phyloP scores from a whole-genome alignment of 768 basidiomycete species.

The Cystofilobasidium capitatum region DNA sequence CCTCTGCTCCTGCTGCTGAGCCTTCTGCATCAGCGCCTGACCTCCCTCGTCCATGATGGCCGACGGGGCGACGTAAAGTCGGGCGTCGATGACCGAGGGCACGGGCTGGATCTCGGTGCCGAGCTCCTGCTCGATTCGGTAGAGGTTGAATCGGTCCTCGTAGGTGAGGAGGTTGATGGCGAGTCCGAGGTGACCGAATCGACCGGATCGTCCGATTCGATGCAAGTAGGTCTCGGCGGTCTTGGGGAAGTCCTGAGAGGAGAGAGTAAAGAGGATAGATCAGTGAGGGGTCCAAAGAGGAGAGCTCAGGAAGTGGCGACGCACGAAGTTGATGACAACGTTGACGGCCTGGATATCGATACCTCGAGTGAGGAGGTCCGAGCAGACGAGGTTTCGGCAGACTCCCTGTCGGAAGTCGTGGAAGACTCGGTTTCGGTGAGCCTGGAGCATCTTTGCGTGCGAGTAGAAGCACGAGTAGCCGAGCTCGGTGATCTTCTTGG shows the following conservation, averaged over 20 bases:
- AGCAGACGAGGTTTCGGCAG: conserved; percentile 95
- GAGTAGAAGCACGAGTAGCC: conserved; percentile 99
- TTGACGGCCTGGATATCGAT: conserved; percentile 99
- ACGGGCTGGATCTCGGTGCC: conserved; percentile 97
- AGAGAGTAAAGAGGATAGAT: not conserved
- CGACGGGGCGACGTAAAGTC: conserved; percentile 78
- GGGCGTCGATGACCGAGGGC: conserved; percentile 79
- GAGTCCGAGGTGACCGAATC: conserved; percentile 91
- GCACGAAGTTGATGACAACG: conserved; percentile 94
- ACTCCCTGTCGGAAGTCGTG: conserved; percentile 99
- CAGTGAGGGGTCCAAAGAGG: not conserved
- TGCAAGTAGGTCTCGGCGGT: conserved; percentile 98
- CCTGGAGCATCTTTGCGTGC: conserved; percentile 98
- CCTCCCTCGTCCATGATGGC: conserved; percentile 33
- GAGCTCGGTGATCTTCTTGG: conserved; percentile 98
- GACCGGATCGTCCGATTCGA: conserved; percentile 93
- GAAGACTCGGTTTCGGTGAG: conserved; percentile 97
- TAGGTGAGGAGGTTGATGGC: conserved; percentile 97
- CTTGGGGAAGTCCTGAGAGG: conserved; percentile 67
- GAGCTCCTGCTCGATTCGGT: conserved; percentile 95
- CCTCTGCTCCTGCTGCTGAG: conserved; percentile 16
- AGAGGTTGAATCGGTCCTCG: conserved; percentile 94
- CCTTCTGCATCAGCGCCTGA: not conserved
- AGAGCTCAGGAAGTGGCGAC: not conserved
- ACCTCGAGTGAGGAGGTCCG: conserved; percentile 91